phyloP scores from a whole-genome alignment of 2,329 filamentous ascomycete genomes.

The Xylariaceae sp. region DNA sequence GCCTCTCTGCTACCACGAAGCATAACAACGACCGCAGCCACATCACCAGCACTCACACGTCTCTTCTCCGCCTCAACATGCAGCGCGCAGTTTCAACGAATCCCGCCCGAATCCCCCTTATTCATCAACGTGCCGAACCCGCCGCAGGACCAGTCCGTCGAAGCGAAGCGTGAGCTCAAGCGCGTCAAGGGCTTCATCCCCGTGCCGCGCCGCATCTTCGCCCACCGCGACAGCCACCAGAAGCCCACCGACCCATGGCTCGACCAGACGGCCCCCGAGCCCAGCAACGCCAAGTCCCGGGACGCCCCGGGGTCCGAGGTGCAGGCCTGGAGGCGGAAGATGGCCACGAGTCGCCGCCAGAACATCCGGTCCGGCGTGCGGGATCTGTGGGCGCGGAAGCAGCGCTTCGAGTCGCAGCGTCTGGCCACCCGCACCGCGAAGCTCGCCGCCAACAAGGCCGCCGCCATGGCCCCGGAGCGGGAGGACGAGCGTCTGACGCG shows the following conservation, averaged over 20 bases:
- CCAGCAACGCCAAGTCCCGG: slow-evolving; percentile 49
- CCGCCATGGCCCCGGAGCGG: slow-evolving; percentile 69
- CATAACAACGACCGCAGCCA: slow-evolving; percentile 8
- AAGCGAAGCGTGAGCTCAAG: slow-evolving; percentile 47
- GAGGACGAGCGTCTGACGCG: slow-evolving; percentile 80
- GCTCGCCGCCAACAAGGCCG: slow-evolving; percentile 54
- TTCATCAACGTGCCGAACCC: slow-evolving; percentile 84
- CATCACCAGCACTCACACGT: slow-evolving; percentile 41
- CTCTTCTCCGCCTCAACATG: slow-evolving; percentile 56
- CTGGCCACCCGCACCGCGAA: slow-evolving; percentile 52
- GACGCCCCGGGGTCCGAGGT: slow-evolving; percentile 46
- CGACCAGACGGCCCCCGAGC: slow-evolving; percentile 61
- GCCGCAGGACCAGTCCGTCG: slow-evolving; percentile 67
- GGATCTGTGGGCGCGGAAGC: slow-evolving; percentile 72
- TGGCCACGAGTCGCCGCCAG: slow-evolving; percentile 74
- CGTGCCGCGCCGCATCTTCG: slow-evolving; percentile 82
- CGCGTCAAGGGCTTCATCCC: slow-evolving; percentile 80
- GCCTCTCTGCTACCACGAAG: slow-evolving; percentile 17
- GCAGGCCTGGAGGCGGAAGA: slow-evolving; percentile 70
- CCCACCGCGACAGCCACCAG: slow-evolving; percentile 57
- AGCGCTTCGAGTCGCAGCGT: slow-evolving; percentile 47
- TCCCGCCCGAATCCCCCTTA: slow-evolving; percentile 85
- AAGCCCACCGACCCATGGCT: slow-evolving; percentile 71
- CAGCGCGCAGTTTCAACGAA: slow-evolving; percentile 51
- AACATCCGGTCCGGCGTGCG: slow-evolving; percentile 76